These are phyloP conservation scores for Sugiyamaella floridensis DNA, from an alignment of 805 yeast genomes.

Conservation along the genomic window DNA sequence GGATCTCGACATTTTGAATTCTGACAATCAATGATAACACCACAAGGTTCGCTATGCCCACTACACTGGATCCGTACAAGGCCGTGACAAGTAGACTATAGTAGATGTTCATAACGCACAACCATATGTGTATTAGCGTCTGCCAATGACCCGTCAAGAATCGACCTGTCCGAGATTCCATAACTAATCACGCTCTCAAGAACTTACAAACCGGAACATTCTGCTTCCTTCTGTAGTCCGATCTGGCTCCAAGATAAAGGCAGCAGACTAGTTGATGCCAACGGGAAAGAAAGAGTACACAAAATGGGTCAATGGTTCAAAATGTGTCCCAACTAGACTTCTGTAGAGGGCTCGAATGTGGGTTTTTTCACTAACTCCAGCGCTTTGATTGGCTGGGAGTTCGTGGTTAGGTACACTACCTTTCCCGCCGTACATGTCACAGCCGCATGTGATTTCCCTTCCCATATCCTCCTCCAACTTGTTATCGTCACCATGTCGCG, in stretches of 20 bases:
- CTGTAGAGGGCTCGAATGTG: neutral
- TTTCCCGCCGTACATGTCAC: neutral
- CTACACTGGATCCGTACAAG: neutral
- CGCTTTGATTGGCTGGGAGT: slow-evolving; percentile 7
- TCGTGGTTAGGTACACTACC: slow-evolving; percentile 8
- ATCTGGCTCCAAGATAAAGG: slow-evolving; percentile 3
- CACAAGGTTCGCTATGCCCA: neutral
- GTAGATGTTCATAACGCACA: neutral
- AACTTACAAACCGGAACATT: neutral
- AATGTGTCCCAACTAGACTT: neutral
- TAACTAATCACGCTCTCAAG: neutral
- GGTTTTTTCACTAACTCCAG: slow-evolving; percentile 6
- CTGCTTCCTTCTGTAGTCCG: neutral
- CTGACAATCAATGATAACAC: neutral
- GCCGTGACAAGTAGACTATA: neutral
- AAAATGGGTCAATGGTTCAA: neutral
- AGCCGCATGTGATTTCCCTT: neutral
- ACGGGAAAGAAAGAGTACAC: neutral
- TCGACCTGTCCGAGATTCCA: too few relatives aligned
- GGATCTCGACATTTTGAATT: neutral
- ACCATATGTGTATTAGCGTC: neutral
- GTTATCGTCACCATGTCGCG: too few relatives aligned
- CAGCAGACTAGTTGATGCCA: slow-evolving; percentile 16
- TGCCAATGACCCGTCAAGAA: too few relatives aligned
- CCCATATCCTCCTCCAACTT: too few relatives aligned